phyloP scores from a whole-genome alignment of 257 asterid species.

The Henckelia pumila region DNA sequence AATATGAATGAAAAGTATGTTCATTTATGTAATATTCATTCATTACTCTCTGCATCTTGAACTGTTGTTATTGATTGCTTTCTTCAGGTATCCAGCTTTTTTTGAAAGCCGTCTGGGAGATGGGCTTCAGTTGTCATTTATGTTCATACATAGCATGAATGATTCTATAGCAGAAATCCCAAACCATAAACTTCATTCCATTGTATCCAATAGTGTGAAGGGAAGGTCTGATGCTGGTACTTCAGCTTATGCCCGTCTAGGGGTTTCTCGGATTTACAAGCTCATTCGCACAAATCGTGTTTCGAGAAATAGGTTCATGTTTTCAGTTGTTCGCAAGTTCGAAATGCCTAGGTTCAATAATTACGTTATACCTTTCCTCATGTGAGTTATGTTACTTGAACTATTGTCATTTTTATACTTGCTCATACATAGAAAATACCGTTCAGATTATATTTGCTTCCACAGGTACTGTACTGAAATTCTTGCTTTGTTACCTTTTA shows the following conservation, averaged over 20 bases:
- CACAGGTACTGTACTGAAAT: conserved; percentile 91
- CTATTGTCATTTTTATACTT: conserved; percentile 14
- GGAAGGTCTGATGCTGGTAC: conserved; percentile 63
- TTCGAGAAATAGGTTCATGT: conserved; percentile 90
- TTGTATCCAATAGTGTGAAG: conserved; percentile 43
- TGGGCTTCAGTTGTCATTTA: conserved; percentile 90
- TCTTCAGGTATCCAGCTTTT: conserved; percentile 91
- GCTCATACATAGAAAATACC: too few relatives aligned
- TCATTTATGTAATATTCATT: conserved; percentile 11
- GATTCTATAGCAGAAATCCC: conserved; percentile 40
- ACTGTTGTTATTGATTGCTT: conserved; percentile 22
- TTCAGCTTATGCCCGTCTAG: too few relatives aligned
- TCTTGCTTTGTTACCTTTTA: conserved; percentile 88
- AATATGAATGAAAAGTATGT: conserved; percentile 95
- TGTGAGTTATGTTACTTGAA: conserved; percentile 6
- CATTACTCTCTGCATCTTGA: neutral
- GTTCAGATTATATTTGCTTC: neutral
- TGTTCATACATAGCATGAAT: conserved; percentile 75
- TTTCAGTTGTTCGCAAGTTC: conserved; percentile 87
- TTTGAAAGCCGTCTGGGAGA: conserved; percentile 98
- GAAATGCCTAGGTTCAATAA: conserved; percentile 74
- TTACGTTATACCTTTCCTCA: conserved; percentile 49
- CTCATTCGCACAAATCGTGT: conserved; percentile 91
- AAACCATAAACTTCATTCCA: conserved; percentile 44
- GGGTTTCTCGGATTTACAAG: conserved; percentile 95